A percentile compares a stretch with the other conserved stretches of the same genome.
Conservation (phyloP, 169 alveolate genomes). For the Plasmodium inui region DNA sequence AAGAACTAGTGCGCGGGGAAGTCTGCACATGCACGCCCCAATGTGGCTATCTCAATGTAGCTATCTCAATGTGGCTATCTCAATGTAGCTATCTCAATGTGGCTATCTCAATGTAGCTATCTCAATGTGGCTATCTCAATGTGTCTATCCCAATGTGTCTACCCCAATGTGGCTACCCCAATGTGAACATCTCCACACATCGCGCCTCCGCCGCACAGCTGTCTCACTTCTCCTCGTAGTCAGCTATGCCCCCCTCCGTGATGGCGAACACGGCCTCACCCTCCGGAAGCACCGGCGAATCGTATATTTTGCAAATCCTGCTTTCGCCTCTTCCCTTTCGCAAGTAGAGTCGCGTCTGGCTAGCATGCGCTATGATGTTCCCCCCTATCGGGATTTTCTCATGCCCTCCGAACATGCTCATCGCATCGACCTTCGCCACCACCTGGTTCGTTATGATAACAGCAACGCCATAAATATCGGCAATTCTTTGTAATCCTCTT, state of each 20-base stretch:
- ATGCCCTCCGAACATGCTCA: conserved; percentile 87
- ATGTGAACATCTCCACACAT: too few species aligned
- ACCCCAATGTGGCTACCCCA: too few species aligned
- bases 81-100: too few species aligned
- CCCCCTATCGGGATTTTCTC: conserved; percentile 97
- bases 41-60: neutral
- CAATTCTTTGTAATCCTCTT: conserved; percentile 95
- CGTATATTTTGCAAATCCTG: conserved; percentile 96
- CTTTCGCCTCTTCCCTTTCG: conserved; percentile 94
- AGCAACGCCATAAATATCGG: conserved; percentile 96
- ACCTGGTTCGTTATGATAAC: conserved; percentile 97
- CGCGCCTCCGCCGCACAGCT: too few species aligned
- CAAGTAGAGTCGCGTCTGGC: conserved; percentile 96
- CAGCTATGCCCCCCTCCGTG: conserved; percentile 94
- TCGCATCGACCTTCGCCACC: conserved; percentile 94
- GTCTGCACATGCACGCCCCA: neutral
- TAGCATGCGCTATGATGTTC: conserved; percentile 99
- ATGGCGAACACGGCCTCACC: conserved; percentile 96
- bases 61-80: too few species aligned
- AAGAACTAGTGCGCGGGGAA: neutral
- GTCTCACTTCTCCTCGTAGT: conserved; percentile 83
- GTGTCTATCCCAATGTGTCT: too few species aligned
- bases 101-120: too few species aligned
- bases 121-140: too few species aligned
- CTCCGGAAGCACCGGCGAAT: conserved; percentile 98